Evolutionary conservation across 768 basidiomycete species (phyloP), one percentile per base, ranked within the genome.

Genomic region (Candolleomyces efflorescens): DNA sequence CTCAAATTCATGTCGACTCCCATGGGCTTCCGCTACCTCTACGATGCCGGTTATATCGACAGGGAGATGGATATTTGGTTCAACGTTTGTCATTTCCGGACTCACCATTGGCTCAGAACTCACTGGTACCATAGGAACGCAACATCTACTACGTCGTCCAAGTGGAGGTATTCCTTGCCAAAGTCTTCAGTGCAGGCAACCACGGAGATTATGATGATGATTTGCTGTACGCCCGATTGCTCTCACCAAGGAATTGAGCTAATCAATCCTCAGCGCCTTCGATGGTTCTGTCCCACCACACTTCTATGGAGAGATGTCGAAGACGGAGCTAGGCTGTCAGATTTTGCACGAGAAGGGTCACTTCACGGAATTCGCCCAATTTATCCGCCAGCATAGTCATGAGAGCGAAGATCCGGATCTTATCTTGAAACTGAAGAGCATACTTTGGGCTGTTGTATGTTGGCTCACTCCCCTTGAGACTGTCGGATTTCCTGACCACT

Each of bases 291-390:
- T 94, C 12, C 97, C 96, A 2, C 86, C 90, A 1, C 95, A 99
- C 70, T 98, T 99, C 72, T 96, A 98, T 65, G 96, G 96, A 20
- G 96, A 98, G 71, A 91, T 98, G 82, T 89, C 94, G 47, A 98
- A 97, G 71, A 98, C 97, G 3, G 90, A 91, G 56, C 86, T 95
- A 50, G 97, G 97, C 0, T 96, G 94, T 70, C 90, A 91, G 66
- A 86, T 94, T 10, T 74, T 99, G 41, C 84, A 87, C 58, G 94
- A 95, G 58, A 94, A 90, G 63, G 92, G 92, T 0, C 93, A 98
- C 67, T 94, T 98, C 65, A 68, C 81, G 5, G 92, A 96, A 61
- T 98, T 98, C 65, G 87, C 92, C 1, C 86, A 92, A 58, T 91
- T 96, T 64, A 91, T 98, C 53, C 82, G 92, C 22, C 83, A 86